These are phyloP conservation scores for Zygnema circumcarinatum DNA, from an alignment of 139 green algal genomes.

Conservation along the genomic window DNA sequence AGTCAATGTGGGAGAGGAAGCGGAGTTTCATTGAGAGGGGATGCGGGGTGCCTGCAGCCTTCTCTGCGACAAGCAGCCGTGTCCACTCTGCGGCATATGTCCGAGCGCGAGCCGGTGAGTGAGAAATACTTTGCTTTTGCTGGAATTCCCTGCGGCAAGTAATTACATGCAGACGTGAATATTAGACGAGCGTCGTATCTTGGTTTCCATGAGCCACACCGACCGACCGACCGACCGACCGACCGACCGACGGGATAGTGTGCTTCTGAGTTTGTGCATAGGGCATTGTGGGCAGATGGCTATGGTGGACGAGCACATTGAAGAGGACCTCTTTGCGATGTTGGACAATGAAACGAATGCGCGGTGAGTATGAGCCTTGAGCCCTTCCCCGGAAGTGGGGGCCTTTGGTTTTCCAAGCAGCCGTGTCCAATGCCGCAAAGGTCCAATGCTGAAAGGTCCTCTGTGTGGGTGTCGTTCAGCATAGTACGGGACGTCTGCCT, in stretches of 20 bases:
- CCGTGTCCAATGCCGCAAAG: neutral
- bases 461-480: neutral
- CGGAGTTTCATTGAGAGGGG: too few relatives aligned
- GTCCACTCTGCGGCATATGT: conserved; percentile 86
- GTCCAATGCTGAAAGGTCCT: neutral
- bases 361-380: conserved; percentile 41
- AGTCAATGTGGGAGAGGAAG: too few relatives aligned
- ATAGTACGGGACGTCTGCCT: conserved; percentile 63
- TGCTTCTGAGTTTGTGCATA: too few relatives aligned
- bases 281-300: too few relatives aligned
- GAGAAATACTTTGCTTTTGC: neutral
- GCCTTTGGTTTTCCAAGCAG: neutral
- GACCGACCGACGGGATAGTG: too few relatives aligned
- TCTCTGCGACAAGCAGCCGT: conserved; percentile 81
- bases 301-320: conserved; percentile 67
- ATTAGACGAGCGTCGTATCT: neutral
- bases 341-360: conserved; percentile 78
- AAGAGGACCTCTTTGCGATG: conserved; percentile 79
- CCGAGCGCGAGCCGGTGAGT: conserved; percentile 73
- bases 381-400: too few relatives aligned
- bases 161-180: neutral
- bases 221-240: neutral
- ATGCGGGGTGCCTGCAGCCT: conserved; percentile 63
- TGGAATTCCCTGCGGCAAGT: neutral
- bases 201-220: neutral